Base-by-base conservation (phyloP, 1,139 yeast genomes). In the Suhomyces kunorum region DNA sequence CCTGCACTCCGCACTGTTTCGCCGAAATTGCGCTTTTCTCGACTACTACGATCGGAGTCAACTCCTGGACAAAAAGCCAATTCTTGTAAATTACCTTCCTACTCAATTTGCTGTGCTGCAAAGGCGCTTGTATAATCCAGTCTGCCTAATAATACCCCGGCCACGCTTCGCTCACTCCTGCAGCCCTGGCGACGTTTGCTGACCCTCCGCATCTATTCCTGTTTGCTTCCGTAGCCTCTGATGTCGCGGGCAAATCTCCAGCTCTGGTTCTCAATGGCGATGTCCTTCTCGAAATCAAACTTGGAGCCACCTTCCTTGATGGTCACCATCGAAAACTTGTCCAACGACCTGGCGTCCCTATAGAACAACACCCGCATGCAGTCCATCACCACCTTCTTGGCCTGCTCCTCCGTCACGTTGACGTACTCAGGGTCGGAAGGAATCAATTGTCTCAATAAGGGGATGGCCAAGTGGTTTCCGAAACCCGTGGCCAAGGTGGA, bases 401-500 rank as follows among this genome's bases (percentile, higher is more conserved):
- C 98, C 39, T 85, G 80, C 45, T 75, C 83, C 56, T 87, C 87
- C 24, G 79, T 70, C 19, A 92, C 78, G 32, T 81, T 79, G 20
- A 71, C 79, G 52, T 73, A 81, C 53, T 89, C 96, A 27, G 77
- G 81, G 51, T 90, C 97, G 33, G 72, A 70, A 43, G 90, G 95
- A 35, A 86, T 87, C 46, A 84, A 74, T 59, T 86, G 81, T 68
- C 99, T 83, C 61, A 94, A 75, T 51, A 94, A 70, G 25, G 99
- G 99, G 32, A 89, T 68, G 4, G 98, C 98, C 63, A 94, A 74
- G 63, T 94, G 92, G 9, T 95, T 84, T 43, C 98, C 99, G 63
- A 90, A 92, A 1, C 99, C 99, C 2, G 98, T 90, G 36, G 98
- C 96, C 47, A 94, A 70, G 3, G 95, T 76, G 24, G 96, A 95